Evolutionary conservation across 306 rosid genomes (phyloP), one percentile per base, ranked within the genome.

Genomic region (Datisca glomerata): DNA sequence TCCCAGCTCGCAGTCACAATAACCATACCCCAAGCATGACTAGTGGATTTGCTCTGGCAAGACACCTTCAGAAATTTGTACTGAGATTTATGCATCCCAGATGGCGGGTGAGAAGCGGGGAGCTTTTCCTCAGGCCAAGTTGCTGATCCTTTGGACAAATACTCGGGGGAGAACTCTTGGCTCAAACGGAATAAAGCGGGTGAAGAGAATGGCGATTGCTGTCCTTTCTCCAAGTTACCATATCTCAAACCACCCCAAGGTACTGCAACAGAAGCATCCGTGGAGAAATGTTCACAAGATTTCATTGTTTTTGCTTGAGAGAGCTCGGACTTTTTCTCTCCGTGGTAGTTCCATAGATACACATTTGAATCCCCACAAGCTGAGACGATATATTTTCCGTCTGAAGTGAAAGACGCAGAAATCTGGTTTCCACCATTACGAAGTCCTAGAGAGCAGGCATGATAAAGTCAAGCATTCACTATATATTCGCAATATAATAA

Each of bases 101-200:
- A 67, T 24, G 76, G 49, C 3, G 61, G 11, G 8, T 47, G 45
- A 12, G 79, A 74, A 39, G 60, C 40, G 0, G 85, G 51, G 56
- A 78, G 91, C 2, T 69, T 60, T 57, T 81, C 93, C 56, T 78
- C 96, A 0, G 93, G 96, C 89, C 93, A 85, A 6, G 93, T 80
- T 1, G 96, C 70, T 4, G 80, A 47, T 49, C 76, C 91, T 71
- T 55, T 80, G 1, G 85, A 74, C 64, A 69, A 58, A 36, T 67
- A 57, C 72, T 85, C 93, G 3, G 69, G 56, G 47, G 79, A 48
- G 58, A 77, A 81, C 28, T 69, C 74, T 0, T 68, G 79, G 15
- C 75, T 55, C 45, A 64, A 43, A 59, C 72, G 66, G 80, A 80
- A 77, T 8, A 12, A 8, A 31, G 36, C 36, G n/a, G 36, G 36